Conservation (phyloP, 805 yeast genomes). For the Sugiyamaella mastotermitis region DNA sequence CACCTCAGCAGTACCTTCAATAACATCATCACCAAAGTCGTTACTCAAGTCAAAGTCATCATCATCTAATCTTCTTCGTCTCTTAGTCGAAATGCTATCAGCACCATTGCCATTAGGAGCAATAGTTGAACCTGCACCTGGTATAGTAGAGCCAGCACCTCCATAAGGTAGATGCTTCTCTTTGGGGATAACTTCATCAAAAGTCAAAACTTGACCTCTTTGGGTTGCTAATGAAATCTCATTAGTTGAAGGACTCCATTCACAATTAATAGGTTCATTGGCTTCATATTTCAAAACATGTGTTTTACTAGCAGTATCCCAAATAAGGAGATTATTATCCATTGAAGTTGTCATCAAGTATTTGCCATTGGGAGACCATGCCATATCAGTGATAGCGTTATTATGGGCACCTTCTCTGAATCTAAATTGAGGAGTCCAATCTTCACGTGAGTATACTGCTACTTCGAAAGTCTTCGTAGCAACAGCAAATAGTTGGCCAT, state of each 20-base stretch:
- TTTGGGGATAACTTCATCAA: conserved; percentile 20
- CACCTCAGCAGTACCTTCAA: conserved; percentile 32
- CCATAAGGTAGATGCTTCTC: conserved; percentile 4
- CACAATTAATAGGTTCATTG: conserved; percentile 31
- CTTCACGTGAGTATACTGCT: conserved; percentile 23
- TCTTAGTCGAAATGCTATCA: not conserved
- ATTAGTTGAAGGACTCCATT: conserved; percentile 36
- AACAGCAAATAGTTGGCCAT: conserved; percentile 62
- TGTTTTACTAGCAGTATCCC: conserved; percentile 42
- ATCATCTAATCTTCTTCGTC: conserved; percentile 21
- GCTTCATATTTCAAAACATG: conserved; percentile 28
- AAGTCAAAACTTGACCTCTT: conserved; percentile 28
- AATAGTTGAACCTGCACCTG: too few species aligned
- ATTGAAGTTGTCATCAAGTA: conserved; percentile 53
- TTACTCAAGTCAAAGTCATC: conserved; percentile 28
- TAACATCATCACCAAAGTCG: conserved; percentile 20
- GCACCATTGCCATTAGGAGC: too few species aligned
- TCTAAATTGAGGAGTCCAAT: conserved; percentile 23
- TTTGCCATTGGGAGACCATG: conserved; percentile 58
- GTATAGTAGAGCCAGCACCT: not conserved
- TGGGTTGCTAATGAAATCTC: conserved; percentile 27
- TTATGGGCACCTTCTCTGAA: conserved; percentile 12
- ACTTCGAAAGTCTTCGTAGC: conserved; percentile 43
- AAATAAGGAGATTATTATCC: conserved; percentile 47
- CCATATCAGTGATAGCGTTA: conserved; percentile 42